These are phyloP conservation scores for Capsicum rhomboideum DNA, from an alignment of 257 asterid genomes.

Conservation along the genomic window DNA sequence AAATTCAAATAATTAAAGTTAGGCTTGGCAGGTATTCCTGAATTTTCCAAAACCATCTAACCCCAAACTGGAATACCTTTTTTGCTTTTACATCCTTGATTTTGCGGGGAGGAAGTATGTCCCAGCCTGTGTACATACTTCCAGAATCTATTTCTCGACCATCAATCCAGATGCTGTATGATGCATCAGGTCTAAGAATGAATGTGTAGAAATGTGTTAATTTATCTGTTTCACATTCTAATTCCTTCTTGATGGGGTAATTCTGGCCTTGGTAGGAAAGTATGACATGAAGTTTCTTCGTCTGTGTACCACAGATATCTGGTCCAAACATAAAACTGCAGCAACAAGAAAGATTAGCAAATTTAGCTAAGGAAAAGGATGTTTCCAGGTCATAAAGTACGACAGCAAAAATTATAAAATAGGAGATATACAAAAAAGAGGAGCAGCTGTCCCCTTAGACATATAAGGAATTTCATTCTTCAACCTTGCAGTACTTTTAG, in stretches of 20 bases:
- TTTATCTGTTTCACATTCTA: slow-evolving; percentile 34
- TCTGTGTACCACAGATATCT: slow-evolving; percentile 81
- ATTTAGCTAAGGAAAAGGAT: not conserved
- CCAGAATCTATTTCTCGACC: slow-evolving; percentile 15
- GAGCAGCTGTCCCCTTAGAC: not conserved
- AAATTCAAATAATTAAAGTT: not conserved
- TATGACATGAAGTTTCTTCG: slow-evolving; percentile 28
- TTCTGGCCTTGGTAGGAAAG: slow-evolving; percentile 31
- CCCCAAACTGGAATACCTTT: slow-evolving; percentile 10
- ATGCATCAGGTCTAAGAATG: slow-evolving; percentile 32
- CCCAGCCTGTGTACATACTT: slow-evolving; percentile 22
- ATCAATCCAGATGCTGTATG: slow-evolving; percentile 20
- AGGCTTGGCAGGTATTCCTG: not conserved
- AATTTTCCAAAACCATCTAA: not conserved
- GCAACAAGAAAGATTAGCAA: slow-evolving; percentile 9
- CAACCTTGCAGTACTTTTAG: not conserved
- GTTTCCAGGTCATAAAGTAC: not conserved
- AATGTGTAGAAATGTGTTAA: slow-evolving; percentile 34
- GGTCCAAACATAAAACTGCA: slow-evolving; percentile 97
- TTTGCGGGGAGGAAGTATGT: slow-evolving; percentile 18
- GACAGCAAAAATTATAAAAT: not conserved
- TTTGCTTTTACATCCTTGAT: slow-evolving; percentile 17
- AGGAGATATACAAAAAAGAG: not conserved
- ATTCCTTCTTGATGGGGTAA: slow-evolving; percentile 28
- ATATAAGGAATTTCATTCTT: not conserved